phyloP scores from a whole-genome alignment of 805 yeast genomes.

The Cyberlindnera americana region DNA sequence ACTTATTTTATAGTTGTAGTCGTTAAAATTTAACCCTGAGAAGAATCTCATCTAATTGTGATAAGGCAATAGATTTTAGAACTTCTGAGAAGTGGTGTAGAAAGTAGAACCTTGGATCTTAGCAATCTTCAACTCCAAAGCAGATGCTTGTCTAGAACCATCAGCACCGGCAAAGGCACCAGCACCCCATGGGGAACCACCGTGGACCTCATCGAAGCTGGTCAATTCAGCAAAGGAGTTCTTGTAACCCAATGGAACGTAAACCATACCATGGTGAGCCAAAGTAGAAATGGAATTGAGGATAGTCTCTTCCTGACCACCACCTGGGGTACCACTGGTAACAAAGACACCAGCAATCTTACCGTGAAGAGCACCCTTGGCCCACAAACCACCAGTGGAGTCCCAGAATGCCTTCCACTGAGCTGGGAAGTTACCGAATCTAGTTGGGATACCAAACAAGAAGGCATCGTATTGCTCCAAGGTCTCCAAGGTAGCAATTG shows the following conservation, averaged over 20 bases:
- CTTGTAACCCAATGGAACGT: slow-evolving; percentile 73
- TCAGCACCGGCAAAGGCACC: slow-evolving; percentile 74
- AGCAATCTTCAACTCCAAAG: slow-evolving; percentile 63
- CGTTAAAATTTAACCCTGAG: too few relatives aligned
- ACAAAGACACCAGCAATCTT: slow-evolving; percentile 72
- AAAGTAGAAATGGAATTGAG: slow-evolving; percentile 54
- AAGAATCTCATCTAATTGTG: too few relatives aligned
- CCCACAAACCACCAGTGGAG: slow-evolving; percentile 75
- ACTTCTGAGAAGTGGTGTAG: slow-evolving; percentile 41
- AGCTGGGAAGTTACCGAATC: slow-evolving; percentile 72
- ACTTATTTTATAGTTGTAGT: too few relatives aligned
- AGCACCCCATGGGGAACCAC: slow-evolving; percentile 87
- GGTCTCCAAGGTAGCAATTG: slow-evolving; percentile 54
- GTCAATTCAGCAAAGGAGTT: slow-evolving; percentile 52
- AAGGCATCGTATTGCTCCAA: slow-evolving; percentile 67
- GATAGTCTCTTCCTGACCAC: slow-evolving; percentile 76
- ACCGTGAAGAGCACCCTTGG: slow-evolving; percentile 62
- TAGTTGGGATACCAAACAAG: slow-evolving; percentile 76
- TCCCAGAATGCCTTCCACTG: slow-evolving; percentile 79
- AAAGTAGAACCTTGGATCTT: slow-evolving; percentile 65
- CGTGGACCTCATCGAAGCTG: slow-evolving; percentile 64
- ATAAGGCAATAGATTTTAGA: slow-evolving; percentile 13
- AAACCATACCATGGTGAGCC: slow-evolving; percentile 75
- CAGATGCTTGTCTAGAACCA: slow-evolving; percentile 67
- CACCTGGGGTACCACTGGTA: slow-evolving; percentile 69